Conservation (phyloP, 1,284 basidiomycete genomes). For the Pseudozyma hubeiensis region DNA sequence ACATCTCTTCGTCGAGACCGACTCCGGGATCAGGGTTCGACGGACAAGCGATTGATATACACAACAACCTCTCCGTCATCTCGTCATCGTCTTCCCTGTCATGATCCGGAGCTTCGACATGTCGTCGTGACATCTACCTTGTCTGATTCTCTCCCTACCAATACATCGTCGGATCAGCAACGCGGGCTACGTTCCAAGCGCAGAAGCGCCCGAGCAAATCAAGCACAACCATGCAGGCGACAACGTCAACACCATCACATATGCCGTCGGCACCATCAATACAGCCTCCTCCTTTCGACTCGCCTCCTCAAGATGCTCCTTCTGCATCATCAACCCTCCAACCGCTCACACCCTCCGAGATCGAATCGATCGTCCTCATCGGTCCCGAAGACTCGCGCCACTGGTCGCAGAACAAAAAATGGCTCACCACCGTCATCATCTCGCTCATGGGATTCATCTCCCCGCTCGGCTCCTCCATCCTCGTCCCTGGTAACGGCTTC, state of each 20-base stretch:
- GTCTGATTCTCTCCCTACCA: not conserved
- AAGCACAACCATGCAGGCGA: constrained; percentile 6
- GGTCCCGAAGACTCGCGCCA: constrained; percentile 39
- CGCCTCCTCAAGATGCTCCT: constrained; percentile 5
- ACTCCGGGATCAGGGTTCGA: too few relatives aligned
- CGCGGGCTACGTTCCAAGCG: not conserved
- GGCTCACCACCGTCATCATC: constrained; percentile 56
- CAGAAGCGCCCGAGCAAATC: too few relatives aligned
- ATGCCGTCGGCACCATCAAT: constrained; percentile 8
- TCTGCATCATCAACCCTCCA: constrained; percentile 8
- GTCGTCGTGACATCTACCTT: constrained; percentile 10
- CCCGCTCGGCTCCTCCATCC: constrained; percentile 60
- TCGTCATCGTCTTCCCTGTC: not conserved
- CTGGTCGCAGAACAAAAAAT: constrained; percentile 47
- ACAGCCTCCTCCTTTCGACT: constrained; percentile 15
- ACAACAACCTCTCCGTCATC: constrained; percentile 2
- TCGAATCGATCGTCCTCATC: constrained; percentile 29
- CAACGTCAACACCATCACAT: not conserved
- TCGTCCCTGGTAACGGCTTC: constrained; percentile 51
- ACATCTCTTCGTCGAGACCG: too few relatives aligned
- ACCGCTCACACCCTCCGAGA: constrained; percentile 27
- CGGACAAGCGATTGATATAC: constrained; percentile 3
- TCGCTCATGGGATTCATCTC: constrained; percentile 64
- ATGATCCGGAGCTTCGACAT: not conserved
- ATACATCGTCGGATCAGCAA: not conserved